phyloP scores from a whole-genome alignment of 164 flowering plant species.

The Vitis riparia region DNA sequence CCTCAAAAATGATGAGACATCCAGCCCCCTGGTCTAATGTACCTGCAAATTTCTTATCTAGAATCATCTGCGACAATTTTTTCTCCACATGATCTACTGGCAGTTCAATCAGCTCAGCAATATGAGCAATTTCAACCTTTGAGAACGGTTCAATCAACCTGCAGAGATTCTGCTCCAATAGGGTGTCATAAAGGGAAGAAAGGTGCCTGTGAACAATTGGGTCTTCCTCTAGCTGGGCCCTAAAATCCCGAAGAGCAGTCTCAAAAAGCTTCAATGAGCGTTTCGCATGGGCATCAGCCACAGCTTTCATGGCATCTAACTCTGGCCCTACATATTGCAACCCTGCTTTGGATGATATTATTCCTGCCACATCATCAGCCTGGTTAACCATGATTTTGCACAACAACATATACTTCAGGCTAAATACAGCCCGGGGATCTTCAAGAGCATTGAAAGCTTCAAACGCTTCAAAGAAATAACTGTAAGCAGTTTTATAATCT shows the following conservation, averaged over 20 bases:
- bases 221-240: constrained; percentile 65
- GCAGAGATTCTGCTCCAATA: constrained; percentile 69
- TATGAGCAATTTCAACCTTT: constrained; percentile 62
- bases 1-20: constrained; percentile 59
- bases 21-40: constrained; percentile 72
- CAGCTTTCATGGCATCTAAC: constrained; percentile 75
- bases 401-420: constrained; percentile 61
- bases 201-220: constrained; percentile 75
- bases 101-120: constrained; percentile 59
- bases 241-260: constrained; percentile 50
- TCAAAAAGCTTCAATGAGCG: constrained; percentile 59
- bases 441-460: constrained; percentile 75
- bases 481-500: constrained; percentile 72
- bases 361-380: constrained; percentile 71
- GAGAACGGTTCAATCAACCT: constrained; percentile 72
- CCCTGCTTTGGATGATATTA: constrained; percentile 68
- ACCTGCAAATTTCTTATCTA: constrained; percentile 67
- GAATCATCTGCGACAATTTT: constrained; percentile 67
- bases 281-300: constrained; percentile 64
- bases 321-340: constrained; percentile 60
- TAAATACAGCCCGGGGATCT: constrained; percentile 60
- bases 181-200: constrained; percentile 62
- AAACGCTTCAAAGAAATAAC: constrained; percentile 77
- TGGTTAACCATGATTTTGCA: constrained; percentile 72
- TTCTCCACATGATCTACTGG: constrained; percentile 64